Evolutionary conservation across 257 asterid species (phyloP).

Genomic region (Solanum infundibuliforme): DNA sequence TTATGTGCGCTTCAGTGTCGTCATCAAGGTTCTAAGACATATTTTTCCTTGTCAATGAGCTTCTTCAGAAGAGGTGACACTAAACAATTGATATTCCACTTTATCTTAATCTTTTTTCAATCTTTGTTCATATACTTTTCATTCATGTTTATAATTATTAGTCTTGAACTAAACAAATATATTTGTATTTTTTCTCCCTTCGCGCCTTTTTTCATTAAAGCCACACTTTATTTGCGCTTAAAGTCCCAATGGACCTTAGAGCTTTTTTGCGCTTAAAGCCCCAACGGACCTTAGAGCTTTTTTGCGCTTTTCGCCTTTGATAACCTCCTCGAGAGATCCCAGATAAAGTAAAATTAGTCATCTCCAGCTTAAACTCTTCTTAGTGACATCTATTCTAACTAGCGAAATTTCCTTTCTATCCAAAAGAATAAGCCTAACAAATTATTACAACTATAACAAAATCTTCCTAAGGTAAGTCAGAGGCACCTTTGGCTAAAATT

Average conservation of each 20-base stretch:
- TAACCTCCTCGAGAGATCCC: neutral
- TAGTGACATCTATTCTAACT: neutral
- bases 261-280: too few species aligned
- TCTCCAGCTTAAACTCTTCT: neutral
- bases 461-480: neutral
- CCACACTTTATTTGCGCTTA: too few species aligned
- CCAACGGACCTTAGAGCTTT: too few species aligned
- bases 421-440: neutral
- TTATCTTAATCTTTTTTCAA: neutral
- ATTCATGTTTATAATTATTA: neutral
- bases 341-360: neutral
- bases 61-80: neutral
- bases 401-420: neutral
- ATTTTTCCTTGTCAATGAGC: neutral
- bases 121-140: neutral
- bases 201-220: neutral
- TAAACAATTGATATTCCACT: neutral
- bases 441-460: neutral
- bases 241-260: too few species aligned
- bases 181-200: neutral
- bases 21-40: too few species aligned
- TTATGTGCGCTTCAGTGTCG: neutral
- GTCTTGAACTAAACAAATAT: neutral
- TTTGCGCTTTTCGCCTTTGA: too few species aligned
- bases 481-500: neutral